phyloP scores from a whole-genome alignment of 116 monocot species.

The Iris pallida region DNA sequence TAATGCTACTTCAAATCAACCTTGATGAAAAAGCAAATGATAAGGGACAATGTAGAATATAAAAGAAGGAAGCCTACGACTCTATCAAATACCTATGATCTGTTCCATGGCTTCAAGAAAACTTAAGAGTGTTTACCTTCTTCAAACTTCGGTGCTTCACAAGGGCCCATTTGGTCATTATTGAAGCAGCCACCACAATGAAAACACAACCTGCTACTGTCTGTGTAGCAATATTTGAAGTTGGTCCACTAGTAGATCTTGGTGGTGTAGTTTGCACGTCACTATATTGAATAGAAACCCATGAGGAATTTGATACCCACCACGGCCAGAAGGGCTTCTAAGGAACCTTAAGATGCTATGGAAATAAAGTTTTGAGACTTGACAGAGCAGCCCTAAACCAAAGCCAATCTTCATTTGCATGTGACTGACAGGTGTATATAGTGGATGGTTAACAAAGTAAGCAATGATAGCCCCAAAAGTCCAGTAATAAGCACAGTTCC shows the following conservation, averaged over 20 bases:
- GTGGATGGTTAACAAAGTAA: conserved; percentile 83
- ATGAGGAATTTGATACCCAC: conserved; percentile 75
- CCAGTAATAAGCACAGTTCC: conserved; percentile 96
- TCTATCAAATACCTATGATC: too few relatives aligned
- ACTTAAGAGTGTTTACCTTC: conserved; percentile 46
- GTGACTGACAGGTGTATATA: conserved; percentile 68
- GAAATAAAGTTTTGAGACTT: conserved; percentile 79
- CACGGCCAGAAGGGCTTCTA: conserved; percentile 63
- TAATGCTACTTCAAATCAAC: too few relatives aligned
- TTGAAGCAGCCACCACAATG: conserved; percentile 66
- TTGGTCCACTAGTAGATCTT: conserved; percentile 97
- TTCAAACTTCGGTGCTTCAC: conserved; percentile 72
- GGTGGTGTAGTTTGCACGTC: conserved; percentile 94
- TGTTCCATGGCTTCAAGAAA: too few relatives aligned
- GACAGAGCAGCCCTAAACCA: conserved; percentile 67
- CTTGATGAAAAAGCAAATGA: conserved; percentile 6
- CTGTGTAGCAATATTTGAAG: conserved; percentile 92
- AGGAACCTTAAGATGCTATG: conserved; percentile 66
- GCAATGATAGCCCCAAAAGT: conserved; percentile 85
- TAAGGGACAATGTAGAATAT: background rate
- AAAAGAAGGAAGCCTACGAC: background rate
- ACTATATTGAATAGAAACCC: conserved; percentile 91
- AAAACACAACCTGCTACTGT: conserved; percentile 89
- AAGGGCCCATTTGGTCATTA: conserved; percentile 98
- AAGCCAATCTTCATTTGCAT: conserved; percentile 85